Base-by-base conservation (phyloP, 108 stramenopile genomes). In the Hondaea fermentalgiana region DNA sequence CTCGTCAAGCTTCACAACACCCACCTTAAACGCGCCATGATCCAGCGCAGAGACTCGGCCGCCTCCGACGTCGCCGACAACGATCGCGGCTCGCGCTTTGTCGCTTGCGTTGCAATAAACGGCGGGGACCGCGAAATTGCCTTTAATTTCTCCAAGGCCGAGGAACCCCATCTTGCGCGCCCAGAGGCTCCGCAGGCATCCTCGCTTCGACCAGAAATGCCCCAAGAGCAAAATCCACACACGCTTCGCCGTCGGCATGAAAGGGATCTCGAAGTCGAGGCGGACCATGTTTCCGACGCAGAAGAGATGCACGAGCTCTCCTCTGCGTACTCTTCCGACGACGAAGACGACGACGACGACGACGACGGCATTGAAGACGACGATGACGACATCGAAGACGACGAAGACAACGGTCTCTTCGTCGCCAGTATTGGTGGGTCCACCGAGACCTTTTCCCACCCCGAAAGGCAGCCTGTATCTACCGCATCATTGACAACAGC, bases 1-100 rank as follows among this genome's bases (percentile, higher is more conserved):
- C 76, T 83, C 76, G 76, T 83, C 76, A 83, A 83, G 23, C 76
- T 83, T 2, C 76, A 83, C 51, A 83, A 83, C 17, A 53, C 45
- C 10, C 76, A 83, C 28, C 45, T 47, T 12, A 83, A 83, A 45
- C 76, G 76, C 51, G 76, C 76, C 49, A 83, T 83, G 76, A 47
- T 83, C 12, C 45, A 83, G n/a, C 76, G 51, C 76, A n/a, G 76
- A 17, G 76, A 83, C 51, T 47, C 76, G 76, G 12, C 45, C 76
- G 10, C 16, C 16, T n/a, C 23, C 51, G 51, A 83, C 16, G 21
- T 69, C 42, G 35, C 14, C 64, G 35, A 23, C 42, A 23, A 12
- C 42, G 64, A 69, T 17, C 35, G 64, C 45, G 28, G 51, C 5
- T 45, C 76, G 10, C n/a, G 76, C 45, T 53, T 83, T 12, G 51